Conservation (phyloP, 1,139 yeast species). For the Sugiyamaella grinbergsii region DNA sequence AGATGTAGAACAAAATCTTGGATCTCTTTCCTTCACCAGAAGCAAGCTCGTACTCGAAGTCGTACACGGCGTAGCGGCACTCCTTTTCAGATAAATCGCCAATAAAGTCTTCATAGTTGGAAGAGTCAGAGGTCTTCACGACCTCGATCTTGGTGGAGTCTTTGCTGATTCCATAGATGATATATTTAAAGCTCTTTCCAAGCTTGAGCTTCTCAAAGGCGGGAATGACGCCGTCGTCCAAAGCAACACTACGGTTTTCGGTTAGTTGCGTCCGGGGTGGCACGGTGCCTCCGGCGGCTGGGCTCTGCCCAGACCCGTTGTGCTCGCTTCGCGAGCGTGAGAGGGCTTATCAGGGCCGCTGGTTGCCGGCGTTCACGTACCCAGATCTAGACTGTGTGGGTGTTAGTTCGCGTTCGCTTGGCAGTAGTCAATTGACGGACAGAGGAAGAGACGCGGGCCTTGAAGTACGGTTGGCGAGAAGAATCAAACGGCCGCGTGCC, state of each 20-base stretch:
- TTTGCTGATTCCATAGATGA: constrained; percentile 78
- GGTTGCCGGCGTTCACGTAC: constrained; percentile 10
- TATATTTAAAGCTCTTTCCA: constrained; percentile 85
- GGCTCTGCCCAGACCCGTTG: constrained; percentile 7
- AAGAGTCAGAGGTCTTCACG: constrained; percentile 73
- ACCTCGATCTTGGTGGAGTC: constrained; percentile 89
- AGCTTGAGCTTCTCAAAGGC: constrained; percentile 96
- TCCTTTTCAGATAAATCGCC: constrained; percentile 92
- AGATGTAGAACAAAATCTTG: constrained; percentile 88
- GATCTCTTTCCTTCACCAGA: constrained; percentile 93
- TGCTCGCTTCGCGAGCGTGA: constrained; percentile 1
- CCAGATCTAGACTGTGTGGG: constrained; percentile 19
- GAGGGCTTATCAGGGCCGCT: too few species aligned
- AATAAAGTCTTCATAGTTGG: constrained; percentile 79
- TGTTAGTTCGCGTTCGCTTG: constrained; percentile 4
- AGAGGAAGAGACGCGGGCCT: not conserved
- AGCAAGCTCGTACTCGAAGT: constrained; percentile 89
- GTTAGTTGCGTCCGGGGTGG: constrained; percentile 1
- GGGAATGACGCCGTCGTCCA: constrained; percentile 88
- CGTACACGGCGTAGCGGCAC: constrained; percentile 95
- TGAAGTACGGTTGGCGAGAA: not conserved
- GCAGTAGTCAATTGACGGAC: not conserved
- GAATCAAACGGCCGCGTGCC: not conserved
- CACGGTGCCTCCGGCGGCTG: constrained; percentile 8
- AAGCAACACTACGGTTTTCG: constrained; percentile 64